A percentile compares a stretch with the other conserved stretches of the same genome.
These are phyloP conservation scores for Penicillium pulvis DNA, from an alignment of 495 filamentous ascomycete species.

Conservation along the genomic window DNA sequence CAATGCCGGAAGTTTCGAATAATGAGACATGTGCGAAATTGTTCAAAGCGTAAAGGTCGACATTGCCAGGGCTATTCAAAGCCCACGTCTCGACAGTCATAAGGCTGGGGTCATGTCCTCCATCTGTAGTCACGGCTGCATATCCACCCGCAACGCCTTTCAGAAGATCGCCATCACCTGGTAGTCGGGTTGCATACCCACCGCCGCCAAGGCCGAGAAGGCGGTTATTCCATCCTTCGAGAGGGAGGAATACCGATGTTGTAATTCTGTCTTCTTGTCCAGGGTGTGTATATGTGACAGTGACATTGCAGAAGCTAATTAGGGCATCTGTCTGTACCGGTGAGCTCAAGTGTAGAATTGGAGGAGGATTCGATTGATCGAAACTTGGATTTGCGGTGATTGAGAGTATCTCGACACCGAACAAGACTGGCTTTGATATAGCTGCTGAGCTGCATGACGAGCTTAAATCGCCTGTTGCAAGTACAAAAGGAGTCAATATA, in stretches of 20 bases:
- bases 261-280: slow-evolving; percentile 39
- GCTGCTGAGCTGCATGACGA: background rate
- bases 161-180: slow-evolving; percentile 25
- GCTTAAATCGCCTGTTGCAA: background rate
- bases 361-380: background rate
- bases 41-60: background rate
- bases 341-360: background rate
- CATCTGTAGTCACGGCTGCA: slow-evolving; percentile 41
- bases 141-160: slow-evolving; percentile 25
- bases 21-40: slow-evolving; percentile 1
- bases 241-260: slow-evolving; percentile 40
- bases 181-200: slow-evolving; percentile 18
- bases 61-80: background rate
- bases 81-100: background rate
- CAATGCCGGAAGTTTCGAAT: background rate
- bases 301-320: slow-evolving; percentile 6
- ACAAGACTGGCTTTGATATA: background rate
- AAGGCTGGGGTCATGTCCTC: slow-evolving; percentile 5
- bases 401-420: background rate
- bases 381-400: background rate
- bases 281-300: slow-evolving; percentile 38
- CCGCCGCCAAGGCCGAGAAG: slow-evolving; percentile 47
- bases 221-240: slow-evolving; percentile 43
- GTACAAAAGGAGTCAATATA: background rate
- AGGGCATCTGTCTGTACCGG: background rate